A percentile compares a stretch with the other conserved stretches of the same genome.
Conservation (phyloP, 495 filamentous ascomycete species). For the Entonaema liquescens region DNA sequence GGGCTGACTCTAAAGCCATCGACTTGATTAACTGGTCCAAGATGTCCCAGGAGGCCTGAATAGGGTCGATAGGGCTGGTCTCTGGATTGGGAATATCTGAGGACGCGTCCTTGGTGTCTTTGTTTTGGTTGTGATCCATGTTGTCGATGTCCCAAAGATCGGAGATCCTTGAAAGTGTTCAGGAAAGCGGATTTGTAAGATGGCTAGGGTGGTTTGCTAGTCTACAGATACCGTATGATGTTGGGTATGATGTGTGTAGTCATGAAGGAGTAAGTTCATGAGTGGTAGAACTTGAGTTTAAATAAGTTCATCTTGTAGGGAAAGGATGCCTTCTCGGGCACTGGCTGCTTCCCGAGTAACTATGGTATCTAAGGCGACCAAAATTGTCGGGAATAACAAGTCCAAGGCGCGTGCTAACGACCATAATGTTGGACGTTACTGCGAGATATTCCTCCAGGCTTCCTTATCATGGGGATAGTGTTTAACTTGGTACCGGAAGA, state of each 20-base stretch:
- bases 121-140: not conserved
- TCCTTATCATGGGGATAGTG: not conserved
- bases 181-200: too few relatives aligned
- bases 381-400: not conserved
- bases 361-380: not conserved
- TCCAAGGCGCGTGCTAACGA: not conserved
- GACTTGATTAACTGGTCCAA: too few relatives aligned
- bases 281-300: not conserved
- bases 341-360: not conserved
- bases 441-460: not conserved
- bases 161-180: not conserved
- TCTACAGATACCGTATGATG: not conserved
- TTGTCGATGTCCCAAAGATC: not conserved
- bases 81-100: not conserved
- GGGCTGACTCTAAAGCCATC: not conserved
- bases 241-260: not conserved
- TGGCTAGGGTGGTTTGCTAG: too few relatives aligned
- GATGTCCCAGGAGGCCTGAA: too few relatives aligned
- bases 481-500: not conserved
- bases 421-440: not conserved
- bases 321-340: not conserved
- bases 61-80: not conserved
- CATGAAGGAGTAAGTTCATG: not conserved
- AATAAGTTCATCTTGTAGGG: not conserved
- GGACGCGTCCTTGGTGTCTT: not conserved